These are phyloP conservation scores for Monilinia vaccinii-corymbosi DNA, from an alignment of 2,329 filamentous ascomycete species.

Conservation along the genomic window DNA sequence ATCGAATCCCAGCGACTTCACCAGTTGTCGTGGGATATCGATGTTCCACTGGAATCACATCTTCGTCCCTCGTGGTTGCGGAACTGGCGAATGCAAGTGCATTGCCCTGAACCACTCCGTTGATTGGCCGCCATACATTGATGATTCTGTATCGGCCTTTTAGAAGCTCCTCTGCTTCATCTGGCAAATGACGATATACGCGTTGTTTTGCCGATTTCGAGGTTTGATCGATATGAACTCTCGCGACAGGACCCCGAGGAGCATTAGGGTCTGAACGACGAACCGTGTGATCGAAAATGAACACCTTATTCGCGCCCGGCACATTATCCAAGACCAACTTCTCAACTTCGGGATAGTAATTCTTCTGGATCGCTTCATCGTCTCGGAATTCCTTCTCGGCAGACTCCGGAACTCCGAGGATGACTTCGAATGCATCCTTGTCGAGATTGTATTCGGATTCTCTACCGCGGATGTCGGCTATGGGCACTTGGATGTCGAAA, in stretches of 20 bases:
- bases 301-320: slow-evolving; percentile 54
- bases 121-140: slow-evolving; percentile 61
- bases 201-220: slow-evolving; percentile 54
- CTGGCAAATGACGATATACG: slow-evolving; percentile 55
- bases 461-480: slow-evolving; percentile 65
- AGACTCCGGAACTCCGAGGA: slow-evolving; percentile 48
- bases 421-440: slow-evolving; percentile 63
- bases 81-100: slow-evolving; percentile 28
- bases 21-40: slow-evolving; percentile 28
- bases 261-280: slow-evolving; percentile 54
- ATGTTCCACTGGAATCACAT: slow-evolving; percentile 29
- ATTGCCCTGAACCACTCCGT: slow-evolving; percentile 26
- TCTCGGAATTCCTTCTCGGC: slow-evolving; percentile 54
- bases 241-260: slow-evolving; percentile 57
- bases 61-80: slow-evolving; percentile 21
- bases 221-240: slow-evolving; percentile 81
- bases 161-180: slow-evolving; percentile 59
- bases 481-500: slow-evolving; percentile 28
- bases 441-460: slow-evolving; percentile 61
- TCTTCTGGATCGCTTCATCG: slow-evolving; percentile 56
- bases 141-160: slow-evolving; percentile 68
- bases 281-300: slow-evolving; percentile 84
- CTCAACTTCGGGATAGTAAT: slow-evolving; percentile 84
- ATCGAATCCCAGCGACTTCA: slow-evolving; percentile 27
- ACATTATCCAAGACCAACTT: slow-evolving; percentile 57